Base-by-base conservation (phyloP, 106 monocot species). In the Iris macrosiphon region DNA sequence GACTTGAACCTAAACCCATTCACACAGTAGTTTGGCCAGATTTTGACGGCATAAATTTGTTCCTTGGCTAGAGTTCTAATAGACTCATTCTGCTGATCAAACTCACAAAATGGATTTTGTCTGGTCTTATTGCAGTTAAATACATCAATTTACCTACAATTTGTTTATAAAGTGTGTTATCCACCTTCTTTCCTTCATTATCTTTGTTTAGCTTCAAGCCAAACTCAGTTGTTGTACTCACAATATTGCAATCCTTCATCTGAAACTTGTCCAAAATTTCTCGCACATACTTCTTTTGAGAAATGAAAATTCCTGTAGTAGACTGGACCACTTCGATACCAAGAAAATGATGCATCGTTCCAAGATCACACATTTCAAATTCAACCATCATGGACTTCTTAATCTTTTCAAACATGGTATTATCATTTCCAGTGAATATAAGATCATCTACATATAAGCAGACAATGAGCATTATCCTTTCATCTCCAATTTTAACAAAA, bases 101-200 rank as follows among this genome's bases (percentile, higher is more conserved):
- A 39, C 50, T 44, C 35, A 73, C 65, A 24, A 11, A 40, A 73
- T 66, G 39, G 43, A 54, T 52, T 49, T 66, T 60, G 17, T 73
- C 42, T 57, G 73, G 73, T 23, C 73, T 59, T 66, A 52, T 73
- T 40, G 48, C 29, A 10, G 40, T 59, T 23, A 65, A 24, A 55
- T 73, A 73, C 49, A 65, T 50, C 20, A 73, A 73, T 26, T 52
- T 45, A 12, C 66, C 59, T 12, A 73, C 44, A 22, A 73, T 47
- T 44, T 57, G 31, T 42, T 57, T 72, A 47, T 62, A 72, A 50
- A 45, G 43, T 25, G 67, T 57, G 33, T 4, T 47, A 20, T 71
- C 53, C 16, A 62, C 53, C 34, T 62, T 55, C 16, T 52, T 51
- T 41, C 43, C 52, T 44, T 62, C 53, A 53, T 21, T 7, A 33